Evolutionary conservation across 1,284 basidiomycete species (phyloP).

Genomic region (Chalciporus piperatoides): DNA sequence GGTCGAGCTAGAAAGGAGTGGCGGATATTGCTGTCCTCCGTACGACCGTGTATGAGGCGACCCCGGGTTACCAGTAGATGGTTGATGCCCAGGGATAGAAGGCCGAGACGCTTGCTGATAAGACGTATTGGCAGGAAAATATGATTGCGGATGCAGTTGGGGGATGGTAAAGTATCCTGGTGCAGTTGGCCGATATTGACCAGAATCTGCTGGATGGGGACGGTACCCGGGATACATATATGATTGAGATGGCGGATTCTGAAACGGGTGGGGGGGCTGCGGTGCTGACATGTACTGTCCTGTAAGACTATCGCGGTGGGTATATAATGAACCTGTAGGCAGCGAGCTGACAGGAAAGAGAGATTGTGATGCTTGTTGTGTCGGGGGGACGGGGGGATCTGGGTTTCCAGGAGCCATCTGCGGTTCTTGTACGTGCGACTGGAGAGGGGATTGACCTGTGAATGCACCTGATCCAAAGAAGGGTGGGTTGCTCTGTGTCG

Average conservation of each 20-base stretch:
- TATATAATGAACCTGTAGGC: slow-evolving; percentile 27
- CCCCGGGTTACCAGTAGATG: slow-evolving; percentile 14
- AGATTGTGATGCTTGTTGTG: neutral
- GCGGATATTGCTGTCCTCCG: slow-evolving; percentile 36
- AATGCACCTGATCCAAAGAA: neutral
- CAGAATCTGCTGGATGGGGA: slow-evolving; percentile 29
- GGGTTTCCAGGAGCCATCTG: neutral
- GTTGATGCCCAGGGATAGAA: slow-evolving; percentile 19
- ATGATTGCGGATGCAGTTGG: slow-evolving; percentile 31
- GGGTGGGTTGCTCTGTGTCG: slow-evolving; percentile 4
- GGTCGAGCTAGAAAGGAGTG: slow-evolving; percentile 39
- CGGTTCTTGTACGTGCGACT: neutral
- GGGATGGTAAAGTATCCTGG: slow-evolving; percentile 36
- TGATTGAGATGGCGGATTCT: slow-evolving; percentile 34
- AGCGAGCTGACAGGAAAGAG: slow-evolving; percentile 3
- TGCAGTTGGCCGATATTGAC: slow-evolving; percentile 33
- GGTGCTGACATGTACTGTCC: slow-evolving; percentile 47
- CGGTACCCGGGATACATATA: slow-evolving; percentile 38
- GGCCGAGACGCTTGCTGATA: slow-evolving; percentile 17
- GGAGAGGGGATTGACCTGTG: neutral
- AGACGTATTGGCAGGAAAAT: slow-evolving; percentile 29
- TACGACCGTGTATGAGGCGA: slow-evolving; percentile 33
- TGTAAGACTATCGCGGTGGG: slow-evolving; percentile 37
- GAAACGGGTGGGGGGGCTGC: slow-evolving; percentile 39
- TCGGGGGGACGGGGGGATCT: neutral